A percentile compares a stretch with the other conserved stretches of the same genome.
Evolutionary conservation across 2,329 filamentous ascomycete species (phyloP).

Genomic region (Magnaporthiopsis incrustans): DNA sequence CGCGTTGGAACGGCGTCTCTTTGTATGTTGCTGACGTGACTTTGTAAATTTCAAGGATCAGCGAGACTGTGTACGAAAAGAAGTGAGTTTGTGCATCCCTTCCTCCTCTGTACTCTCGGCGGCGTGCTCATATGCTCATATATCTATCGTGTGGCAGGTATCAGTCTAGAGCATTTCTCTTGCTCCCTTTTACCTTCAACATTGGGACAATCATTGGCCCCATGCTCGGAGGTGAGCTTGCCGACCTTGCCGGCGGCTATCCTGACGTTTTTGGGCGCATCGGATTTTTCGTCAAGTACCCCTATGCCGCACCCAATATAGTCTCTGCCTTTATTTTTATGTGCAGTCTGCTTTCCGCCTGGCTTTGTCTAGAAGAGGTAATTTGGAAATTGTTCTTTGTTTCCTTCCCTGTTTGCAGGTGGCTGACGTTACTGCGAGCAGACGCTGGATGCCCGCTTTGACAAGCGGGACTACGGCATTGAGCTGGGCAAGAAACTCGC

Average conservation of each 20-base stretch:
- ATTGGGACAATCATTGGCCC: constrained; percentile 53
- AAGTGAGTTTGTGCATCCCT: constrained; percentile 21
- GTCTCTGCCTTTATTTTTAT: constrained; percentile 41
- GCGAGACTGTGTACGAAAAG: constrained; percentile 34
- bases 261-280: constrained; percentile 37
- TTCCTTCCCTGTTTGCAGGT: not conserved
- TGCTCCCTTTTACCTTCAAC: constrained; percentile 64
- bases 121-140: not conserved
- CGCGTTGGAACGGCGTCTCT: not conserved
- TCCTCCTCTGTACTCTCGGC: not conserved
- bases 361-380: constrained; percentile 44
- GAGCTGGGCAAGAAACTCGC: constrained; percentile 30
- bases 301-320: constrained; percentile 48
- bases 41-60: constrained; percentile 25
- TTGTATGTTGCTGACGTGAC: not conserved
- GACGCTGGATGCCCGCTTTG: constrained; percentile 38
- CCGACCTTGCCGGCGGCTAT: constrained; percentile 35
- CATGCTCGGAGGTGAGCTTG: constrained; percentile 38
- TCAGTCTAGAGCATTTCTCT: constrained; percentile 33
- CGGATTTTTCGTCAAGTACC: constrained; percentile 38
- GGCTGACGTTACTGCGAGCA: constrained; percentile 12
- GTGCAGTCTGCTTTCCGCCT: constrained; percentile 33
- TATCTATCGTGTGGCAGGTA: constrained; percentile 21
- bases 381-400: not conserved
- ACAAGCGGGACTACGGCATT: constrained; percentile 36